Evolutionary conservation across 2,329 filamentous ascomycete species (phyloP), one percentile per base, ranked within the genome.

Genomic region (Whalleya microplaca): DNA sequence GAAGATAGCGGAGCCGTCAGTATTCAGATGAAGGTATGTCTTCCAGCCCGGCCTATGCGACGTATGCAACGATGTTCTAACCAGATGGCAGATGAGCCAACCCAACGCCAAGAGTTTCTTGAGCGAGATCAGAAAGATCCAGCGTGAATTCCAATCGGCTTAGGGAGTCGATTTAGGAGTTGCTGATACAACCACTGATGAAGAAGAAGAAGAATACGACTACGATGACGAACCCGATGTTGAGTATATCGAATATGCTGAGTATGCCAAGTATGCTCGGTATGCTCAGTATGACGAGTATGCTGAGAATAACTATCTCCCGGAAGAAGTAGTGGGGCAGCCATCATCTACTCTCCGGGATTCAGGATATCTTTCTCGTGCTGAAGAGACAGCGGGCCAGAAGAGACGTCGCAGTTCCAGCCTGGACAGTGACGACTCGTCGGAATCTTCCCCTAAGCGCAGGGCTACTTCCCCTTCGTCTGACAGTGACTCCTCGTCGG

Each of bases 11-110:
- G 82, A 41, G 81, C 84, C 12, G 78, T 84, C 49, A 84, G 78
- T 65, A 79, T 88, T 55, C 83, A 86, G 57, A 78, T 87, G 62
- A 86, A 84, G 78, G 85, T 86, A 74, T 61, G 77, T 72, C 18
- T 14, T 19, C 21, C 14, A 21, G 14, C n/a, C 21, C 43, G 27
- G 12, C 23, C 3, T 14, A 27, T 54, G 27, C 14, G 10, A 12
- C 9, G 32, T 4, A 60, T 12, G 10, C 43, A 27, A 23, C 32
- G 48, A 14, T 41, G 40, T 18, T 41, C 50, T 55, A 65, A 63
- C 29, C 62, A 53, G 62, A n/a, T 12, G 52, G 12, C 45, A 84
- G 82, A 81, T 84, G 80, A 81, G 76, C 48, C 74, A 76, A 27
- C 77, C 78, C 16, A 84, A 79, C 63, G 80, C 81, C 7, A 83